phyloP scores from a whole-genome alignment of 1,139 yeast genomes.

The Geotrichum klebahnii region DNA sequence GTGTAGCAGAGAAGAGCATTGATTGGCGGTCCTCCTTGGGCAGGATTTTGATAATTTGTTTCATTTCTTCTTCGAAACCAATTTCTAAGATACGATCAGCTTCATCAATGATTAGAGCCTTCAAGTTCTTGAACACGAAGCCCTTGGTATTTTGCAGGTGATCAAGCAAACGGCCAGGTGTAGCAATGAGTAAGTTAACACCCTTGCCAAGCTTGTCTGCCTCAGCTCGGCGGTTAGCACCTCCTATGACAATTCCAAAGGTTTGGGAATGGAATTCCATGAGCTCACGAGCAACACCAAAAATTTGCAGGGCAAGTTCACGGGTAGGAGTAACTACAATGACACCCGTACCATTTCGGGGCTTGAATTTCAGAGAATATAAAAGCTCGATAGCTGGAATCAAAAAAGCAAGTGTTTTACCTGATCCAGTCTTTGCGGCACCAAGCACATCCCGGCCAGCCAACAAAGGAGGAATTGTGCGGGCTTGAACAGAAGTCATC shows the following conservation, averaged over 20 bases:
- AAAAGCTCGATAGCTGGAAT: conserved; percentile 92
- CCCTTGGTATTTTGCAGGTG: conserved; percentile 95
- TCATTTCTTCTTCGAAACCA: conserved; percentile 98
- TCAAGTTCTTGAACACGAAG: conserved; percentile 87
- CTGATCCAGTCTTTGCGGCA: conserved; percentile 98
- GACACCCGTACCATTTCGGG: conserved; percentile 89
- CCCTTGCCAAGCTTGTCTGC: conserved; percentile 92
- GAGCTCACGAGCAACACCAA: conserved; percentile 92
- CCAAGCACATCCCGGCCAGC: conserved; percentile 96
- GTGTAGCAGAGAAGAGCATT: conserved; percentile 97
- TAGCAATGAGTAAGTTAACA: conserved; percentile 87
- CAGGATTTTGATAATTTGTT: conserved; percentile 85
- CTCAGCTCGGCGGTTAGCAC: conserved; percentile 95
- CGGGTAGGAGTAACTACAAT: conserved; percentile 84
- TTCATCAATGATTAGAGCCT: conserved; percentile 91
- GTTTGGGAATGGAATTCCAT: conserved; percentile 92
- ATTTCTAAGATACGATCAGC: conserved; percentile 95
- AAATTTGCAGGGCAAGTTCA: conserved; percentile 91
- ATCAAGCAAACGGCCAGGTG: conserved; percentile 95
- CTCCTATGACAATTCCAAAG: conserved; percentile 94
- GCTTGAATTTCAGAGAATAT: conserved; percentile 83
- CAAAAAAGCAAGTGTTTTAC: conserved; percentile 91
- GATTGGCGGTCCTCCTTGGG: conserved; percentile 94
- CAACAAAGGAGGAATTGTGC: conserved; percentile 88
- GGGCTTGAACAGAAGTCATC: conserved; percentile 91